Percentiles rank a stretch among this genome's conserved stretches.
phyloP scores from a whole-genome alignment of 2,329 filamentous ascomycete genomes.

The Leptographium procerum region DNA sequence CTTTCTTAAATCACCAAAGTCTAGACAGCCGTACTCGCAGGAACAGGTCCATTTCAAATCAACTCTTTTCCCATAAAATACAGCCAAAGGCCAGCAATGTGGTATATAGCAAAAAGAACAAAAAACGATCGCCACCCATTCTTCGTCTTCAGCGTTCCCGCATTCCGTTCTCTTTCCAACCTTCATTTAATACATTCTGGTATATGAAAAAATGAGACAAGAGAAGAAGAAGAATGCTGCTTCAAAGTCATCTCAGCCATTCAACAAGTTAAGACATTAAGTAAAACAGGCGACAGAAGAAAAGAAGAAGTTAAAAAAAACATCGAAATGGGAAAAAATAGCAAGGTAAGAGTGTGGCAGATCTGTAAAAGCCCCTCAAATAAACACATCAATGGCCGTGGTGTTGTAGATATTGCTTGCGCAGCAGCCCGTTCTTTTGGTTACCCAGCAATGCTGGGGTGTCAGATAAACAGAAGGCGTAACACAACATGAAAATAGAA shows the following conservation, averaged over 20 bases:
- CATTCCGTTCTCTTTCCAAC: background rate
- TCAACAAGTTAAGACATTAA: conserved; percentile 2
- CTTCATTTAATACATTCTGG: background rate
- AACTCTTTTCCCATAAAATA: background rate
- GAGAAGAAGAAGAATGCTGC: conserved; percentile 4
- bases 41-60: background rate
- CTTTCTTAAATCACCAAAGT: too few relatives aligned
- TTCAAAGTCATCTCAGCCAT: conserved; percentile 10
- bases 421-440: background rate
- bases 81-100: background rate
- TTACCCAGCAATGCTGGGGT: too few relatives aligned
- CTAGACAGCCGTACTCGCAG: too few relatives aligned
- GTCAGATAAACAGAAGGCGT: too few relatives aligned
- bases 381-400: too few relatives aligned
- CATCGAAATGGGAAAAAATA: background rate
- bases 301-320: background rate
- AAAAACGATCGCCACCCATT: background rate
- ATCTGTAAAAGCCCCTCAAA: background rate
- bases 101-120: background rate
- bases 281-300: background rate
- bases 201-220: background rate
- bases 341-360: background rate
- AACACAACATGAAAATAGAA: background rate
- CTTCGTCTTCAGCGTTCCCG: background rate
- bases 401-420: background rate